Conservation (phyloP, 805 yeast genomes). For the Kazachstania bromeliacearum region DNA sequence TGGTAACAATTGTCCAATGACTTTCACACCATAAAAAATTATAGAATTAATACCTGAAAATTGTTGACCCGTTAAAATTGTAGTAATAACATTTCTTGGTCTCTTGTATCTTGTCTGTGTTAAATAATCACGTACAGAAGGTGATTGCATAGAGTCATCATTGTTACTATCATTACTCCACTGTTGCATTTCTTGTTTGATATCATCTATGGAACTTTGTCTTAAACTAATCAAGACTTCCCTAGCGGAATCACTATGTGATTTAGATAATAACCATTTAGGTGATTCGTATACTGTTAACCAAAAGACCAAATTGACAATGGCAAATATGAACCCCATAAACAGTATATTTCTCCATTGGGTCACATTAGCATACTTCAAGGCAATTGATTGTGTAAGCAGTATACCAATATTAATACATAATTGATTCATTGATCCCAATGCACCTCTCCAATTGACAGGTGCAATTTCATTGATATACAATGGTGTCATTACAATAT, state of each 20-base stretch:
- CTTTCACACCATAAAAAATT: constrained; percentile 85
- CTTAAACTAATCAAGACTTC: constrained; percentile 30
- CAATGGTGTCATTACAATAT: constrained; percentile 78
- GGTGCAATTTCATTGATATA: constrained; percentile 79
- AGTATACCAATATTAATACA: constrained; percentile 80
- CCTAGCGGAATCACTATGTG: constrained; percentile 31
- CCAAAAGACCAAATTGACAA: constrained; percentile 36
- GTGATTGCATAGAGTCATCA: constrained; percentile 1
- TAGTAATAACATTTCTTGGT: constrained; percentile 57
- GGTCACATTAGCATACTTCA: constrained; percentile 51
- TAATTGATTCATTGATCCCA: constrained; percentile 88
- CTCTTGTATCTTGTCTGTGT: constrained; percentile 41
- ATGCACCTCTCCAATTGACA: constrained; percentile 50
- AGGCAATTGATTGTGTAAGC: constrained; percentile 65
- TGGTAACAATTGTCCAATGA: constrained; percentile 65
- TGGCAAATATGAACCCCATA: constrained; percentile 49
- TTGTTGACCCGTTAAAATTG: constrained; percentile 77
- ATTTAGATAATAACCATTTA: constrained; percentile 50
- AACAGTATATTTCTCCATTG: constrained; percentile 68
- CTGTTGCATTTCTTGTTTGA: not conserved
- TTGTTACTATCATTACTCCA: not conserved
- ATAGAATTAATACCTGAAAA: constrained; percentile 89
- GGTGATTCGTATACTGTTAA: constrained; percentile 65
- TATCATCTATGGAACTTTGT: constrained; percentile 14
- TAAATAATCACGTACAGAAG: constrained; percentile 37